Percentiles rank a stretch among this genome's conserved stretches.
phyloP scores from a whole-genome alignment of 495 filamentous ascomycete species.

The Penicillium malachiteum region DNA sequence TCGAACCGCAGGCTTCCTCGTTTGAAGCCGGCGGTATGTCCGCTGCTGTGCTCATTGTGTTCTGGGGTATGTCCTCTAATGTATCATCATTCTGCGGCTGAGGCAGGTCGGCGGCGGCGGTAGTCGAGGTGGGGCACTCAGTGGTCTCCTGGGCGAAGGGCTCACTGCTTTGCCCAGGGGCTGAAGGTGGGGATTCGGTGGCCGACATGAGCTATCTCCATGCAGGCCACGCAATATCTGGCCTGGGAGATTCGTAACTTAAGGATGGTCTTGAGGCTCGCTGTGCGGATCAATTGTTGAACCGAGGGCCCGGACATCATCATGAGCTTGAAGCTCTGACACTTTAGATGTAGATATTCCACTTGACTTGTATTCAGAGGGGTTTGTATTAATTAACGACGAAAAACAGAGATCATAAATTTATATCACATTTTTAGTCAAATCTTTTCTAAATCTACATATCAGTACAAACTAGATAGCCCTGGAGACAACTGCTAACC shows the following conservation, averaged over 20 bases:
- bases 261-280: constrained; percentile 20
- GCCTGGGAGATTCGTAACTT: constrained; percentile 12
- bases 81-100: constrained; percentile 24
- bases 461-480: too few species aligned
- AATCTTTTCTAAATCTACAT: too few species aligned
- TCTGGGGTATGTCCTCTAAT: constrained; percentile 7
- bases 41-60: constrained; percentile 16
- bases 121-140: constrained; percentile 11
- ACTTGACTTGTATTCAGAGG: too few species aligned
- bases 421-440: too few species aligned
- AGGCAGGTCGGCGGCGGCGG: constrained; percentile 8
- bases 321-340: not conserved
- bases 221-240: constrained; percentile 52
- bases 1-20: constrained; percentile 5
- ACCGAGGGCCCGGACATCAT: constrained; percentile 17
- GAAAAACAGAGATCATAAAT: too few species aligned
- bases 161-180: constrained; percentile 28
- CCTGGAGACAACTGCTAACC: too few species aligned
- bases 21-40: constrained; percentile 3
- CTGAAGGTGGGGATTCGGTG: constrained; percentile 27
- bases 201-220: constrained; percentile 43
- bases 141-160: constrained; percentile 16
- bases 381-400: too few species aligned
- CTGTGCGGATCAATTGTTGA: constrained; percentile 30
- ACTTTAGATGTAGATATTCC: too few species aligned